Conservation (phyloP, 345 rosid genomes). For the Hibiscus trionum region DNA sequence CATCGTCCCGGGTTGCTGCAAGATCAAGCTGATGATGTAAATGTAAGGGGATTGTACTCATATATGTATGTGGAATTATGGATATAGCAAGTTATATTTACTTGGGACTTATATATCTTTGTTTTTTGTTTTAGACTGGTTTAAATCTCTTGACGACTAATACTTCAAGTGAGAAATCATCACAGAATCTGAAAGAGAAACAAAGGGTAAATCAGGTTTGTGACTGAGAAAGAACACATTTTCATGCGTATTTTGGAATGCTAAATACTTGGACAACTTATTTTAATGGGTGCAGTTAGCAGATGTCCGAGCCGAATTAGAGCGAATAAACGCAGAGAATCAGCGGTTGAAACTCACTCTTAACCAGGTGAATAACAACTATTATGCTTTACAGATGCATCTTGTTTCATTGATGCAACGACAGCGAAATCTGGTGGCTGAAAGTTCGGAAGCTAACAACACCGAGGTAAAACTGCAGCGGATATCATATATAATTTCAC, state of each 20-base stretch:
- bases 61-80: background rate
- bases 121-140: conserved; percentile 25
- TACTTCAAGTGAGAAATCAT: conserved; percentile 25
- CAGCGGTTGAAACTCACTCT: conserved; percentile 37
- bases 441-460: background rate
- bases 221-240: background rate
- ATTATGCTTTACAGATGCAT: conserved; percentile 40
- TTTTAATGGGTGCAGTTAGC: conserved; percentile 26
- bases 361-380: conserved; percentile 34
- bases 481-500: background rate
- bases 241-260: too few species aligned
- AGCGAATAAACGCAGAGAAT: conserved; percentile 38
- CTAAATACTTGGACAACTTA: too few species aligned
- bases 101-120: background rate
- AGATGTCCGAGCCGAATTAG: conserved; percentile 33
- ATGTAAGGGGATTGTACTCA: conserved; percentile 13
- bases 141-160: conserved; percentile 33
- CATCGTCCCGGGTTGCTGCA: background rate
- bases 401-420: conserved; percentile 31
- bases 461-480: conserved; percentile 1
- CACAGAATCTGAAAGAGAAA: conserved; percentile 19
- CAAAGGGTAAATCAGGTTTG: conserved; percentile 26
- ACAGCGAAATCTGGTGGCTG: conserved; percentile 14
- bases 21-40: conserved; percentile 5
- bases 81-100: background rate